These are phyloP conservation scores for Luzula sylvatica DNA, from an alignment of 176 grass and related monocot species.

Conservation along the genomic window DNA sequence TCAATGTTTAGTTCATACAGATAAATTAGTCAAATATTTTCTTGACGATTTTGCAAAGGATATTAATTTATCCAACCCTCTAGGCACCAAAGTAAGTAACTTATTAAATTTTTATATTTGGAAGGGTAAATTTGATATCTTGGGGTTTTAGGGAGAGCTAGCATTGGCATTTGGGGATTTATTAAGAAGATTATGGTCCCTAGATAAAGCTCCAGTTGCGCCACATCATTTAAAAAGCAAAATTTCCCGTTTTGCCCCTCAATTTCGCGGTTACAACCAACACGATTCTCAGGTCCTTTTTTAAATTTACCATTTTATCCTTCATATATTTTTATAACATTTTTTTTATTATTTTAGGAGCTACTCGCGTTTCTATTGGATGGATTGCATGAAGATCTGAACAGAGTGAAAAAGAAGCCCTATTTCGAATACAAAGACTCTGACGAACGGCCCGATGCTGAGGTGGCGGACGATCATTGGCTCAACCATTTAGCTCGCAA, in stretches of 20 bases:
- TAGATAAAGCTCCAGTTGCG: slow-evolving; percentile 52
- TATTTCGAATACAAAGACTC: slow-evolving; percentile 86
- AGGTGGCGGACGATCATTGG: slow-evolving; percentile 88
- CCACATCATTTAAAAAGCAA: slow-evolving; percentile 71
- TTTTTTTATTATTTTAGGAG: slow-evolving; percentile 38
- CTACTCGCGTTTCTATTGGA: slow-evolving; percentile 98
- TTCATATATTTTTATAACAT: slow-evolving; percentile 1
- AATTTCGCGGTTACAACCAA: slow-evolving; percentile 92
- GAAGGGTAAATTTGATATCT: no score
- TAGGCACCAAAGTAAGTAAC: slow-evolving; percentile 66
- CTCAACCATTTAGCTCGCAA: slow-evolving; percentile 96
- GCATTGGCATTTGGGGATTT: slow-evolving; percentile 87
- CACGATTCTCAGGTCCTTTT: slow-evolving; percentile 91
- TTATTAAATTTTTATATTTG: background rate
- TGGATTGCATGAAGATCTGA: slow-evolving; percentile 97
- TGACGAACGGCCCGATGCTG: slow-evolving; percentile 62
- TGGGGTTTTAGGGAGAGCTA: slow-evolving; percentile 57
- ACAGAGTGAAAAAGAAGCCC: slow-evolving; percentile 83
- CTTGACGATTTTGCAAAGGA: slow-evolving; percentile 79
- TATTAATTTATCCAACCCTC: slow-evolving; percentile 58
- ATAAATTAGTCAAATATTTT: slow-evolving; percentile 80
- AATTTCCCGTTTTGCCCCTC: slow-evolving; percentile 78
- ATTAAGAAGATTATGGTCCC: slow-evolving; percentile 73
- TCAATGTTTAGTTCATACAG: slow-evolving; percentile 87
- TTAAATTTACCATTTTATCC: background rate